Evolutionary conservation across 192 early-diverging fungal genomes (phyloP).

Genomic region (Powellomyces hirtus): DNA sequence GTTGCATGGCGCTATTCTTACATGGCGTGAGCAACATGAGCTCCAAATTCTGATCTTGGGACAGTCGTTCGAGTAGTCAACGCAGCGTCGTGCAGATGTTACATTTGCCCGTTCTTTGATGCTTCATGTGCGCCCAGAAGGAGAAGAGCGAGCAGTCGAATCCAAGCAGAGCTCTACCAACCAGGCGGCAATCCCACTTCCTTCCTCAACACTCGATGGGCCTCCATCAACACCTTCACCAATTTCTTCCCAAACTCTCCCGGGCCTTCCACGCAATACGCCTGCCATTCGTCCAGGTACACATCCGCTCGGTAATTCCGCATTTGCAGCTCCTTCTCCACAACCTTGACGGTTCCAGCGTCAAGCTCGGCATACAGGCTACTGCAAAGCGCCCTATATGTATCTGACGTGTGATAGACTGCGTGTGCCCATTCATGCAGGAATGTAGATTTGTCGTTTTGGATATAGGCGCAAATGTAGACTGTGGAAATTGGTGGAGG

Average conservation of each 20-base stretch:
- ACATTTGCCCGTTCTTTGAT: no score
- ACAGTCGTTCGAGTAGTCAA: no score
- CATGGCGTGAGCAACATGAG: no score
- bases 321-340: slow-evolving; percentile 43
- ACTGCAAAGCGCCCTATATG: slow-evolving; percentile 28
- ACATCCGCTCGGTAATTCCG: slow-evolving; percentile 40
- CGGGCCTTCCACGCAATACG: slow-evolving; percentile 49
- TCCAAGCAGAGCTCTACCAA: no score
- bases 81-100: no score
- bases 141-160: no score
- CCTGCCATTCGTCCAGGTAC: slow-evolving; percentile 55
- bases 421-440: slow-evolving; percentile 57
- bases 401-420: slow-evolving; percentile 19
- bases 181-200: slow-evolving; percentile 18
- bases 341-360: neutral
- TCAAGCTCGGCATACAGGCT: slow-evolving; percentile 22
- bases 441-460: slow-evolving; percentile 40
- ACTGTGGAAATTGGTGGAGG: neutral
- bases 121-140: no score
- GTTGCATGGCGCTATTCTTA: no score
- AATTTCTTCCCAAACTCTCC: slow-evolving; percentile 50
- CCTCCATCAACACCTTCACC: neutral
- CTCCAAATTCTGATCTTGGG: no score
- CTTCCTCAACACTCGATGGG: slow-evolving; percentile 25
- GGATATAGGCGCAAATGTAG: slow-evolving; percentile 44